Evolutionary conservation across 345 rosid species (phyloP).

Genomic region (Populus ilicifolia): DNA sequence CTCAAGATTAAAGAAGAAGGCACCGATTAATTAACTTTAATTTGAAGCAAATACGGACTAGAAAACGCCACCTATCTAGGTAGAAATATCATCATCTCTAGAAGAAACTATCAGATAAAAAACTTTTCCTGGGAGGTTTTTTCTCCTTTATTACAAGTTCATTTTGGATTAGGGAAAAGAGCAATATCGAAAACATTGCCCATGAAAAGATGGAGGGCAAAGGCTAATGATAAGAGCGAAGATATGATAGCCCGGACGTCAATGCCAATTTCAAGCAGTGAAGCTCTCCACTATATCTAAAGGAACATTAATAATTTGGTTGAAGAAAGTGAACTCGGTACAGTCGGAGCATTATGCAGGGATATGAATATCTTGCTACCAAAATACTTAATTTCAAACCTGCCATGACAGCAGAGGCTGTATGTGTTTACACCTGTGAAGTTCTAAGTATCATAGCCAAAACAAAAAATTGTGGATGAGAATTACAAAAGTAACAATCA

Average conservation of each 20-base stretch:
- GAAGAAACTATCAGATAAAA: background rate
- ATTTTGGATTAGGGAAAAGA: background rate
- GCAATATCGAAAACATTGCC: background rate
- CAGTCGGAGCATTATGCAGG: background rate
- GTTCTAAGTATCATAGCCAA: background rate
- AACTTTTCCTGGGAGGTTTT: background rate
- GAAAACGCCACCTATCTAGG: background rate
- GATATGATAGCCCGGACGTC: no score
- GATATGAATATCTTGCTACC: background rate
- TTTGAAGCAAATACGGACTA: background rate
- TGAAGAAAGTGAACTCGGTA: background rate
- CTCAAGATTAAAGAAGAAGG: background rate
- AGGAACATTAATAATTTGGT: background rate
- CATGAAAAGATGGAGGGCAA: no score
- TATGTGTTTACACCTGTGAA: background rate
- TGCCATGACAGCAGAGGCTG: background rate
- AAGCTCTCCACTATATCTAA: background rate
- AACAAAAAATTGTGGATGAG: background rate
- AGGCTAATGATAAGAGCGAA: background rate
- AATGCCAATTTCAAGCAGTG: background rate
- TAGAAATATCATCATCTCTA: background rate
- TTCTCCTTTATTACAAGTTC: background rate
- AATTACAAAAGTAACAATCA: background rate
- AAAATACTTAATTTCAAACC: background rate
- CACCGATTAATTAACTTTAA: background rate